A percentile compares a stretch with the other conserved stretches of the same genome.
Evolutionary conservation across 805 yeast genomes (phyloP).

Genomic region (Starmerella apicola): DNA sequence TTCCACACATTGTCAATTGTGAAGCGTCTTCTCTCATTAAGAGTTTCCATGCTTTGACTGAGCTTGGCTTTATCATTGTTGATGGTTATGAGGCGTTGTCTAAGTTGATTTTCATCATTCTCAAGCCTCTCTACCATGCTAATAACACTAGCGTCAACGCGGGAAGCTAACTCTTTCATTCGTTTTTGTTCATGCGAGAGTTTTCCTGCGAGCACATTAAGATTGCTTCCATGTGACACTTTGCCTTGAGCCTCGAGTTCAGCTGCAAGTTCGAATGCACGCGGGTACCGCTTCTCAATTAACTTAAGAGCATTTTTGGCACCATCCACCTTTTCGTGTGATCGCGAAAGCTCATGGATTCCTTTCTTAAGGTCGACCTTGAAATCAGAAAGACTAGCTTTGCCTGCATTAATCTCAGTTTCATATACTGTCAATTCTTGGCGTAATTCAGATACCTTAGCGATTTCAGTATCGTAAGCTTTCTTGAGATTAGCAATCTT

Average conservation of each 20-base stretch:
- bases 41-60: slow-evolving; percentile 69
- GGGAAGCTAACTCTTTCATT: slow-evolving; percentile 8
- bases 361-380: slow-evolving; percentile 13
- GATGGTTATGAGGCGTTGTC: slow-evolving; percentile 11
- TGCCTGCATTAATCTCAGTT: not conserved
- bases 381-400: slow-evolving; percentile 6
- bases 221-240: slow-evolving; percentile 1
- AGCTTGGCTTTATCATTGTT: slow-evolving; percentile 76
- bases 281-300: slow-evolving; percentile 7
- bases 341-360: slow-evolving; percentile 5
- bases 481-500: slow-evolving; percentile 5
- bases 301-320: slow-evolving; percentile 1
- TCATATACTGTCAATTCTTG: slow-evolving; percentile 8
- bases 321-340: not conserved
- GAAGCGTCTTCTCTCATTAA: slow-evolving; percentile 74
- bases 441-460: slow-evolving; percentile 2
- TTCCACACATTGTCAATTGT: slow-evolving; percentile 76
- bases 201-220: slow-evolving; percentile 3
- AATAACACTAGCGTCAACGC: slow-evolving; percentile 16
- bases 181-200: slow-evolving; percentile 13
- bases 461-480: slow-evolving; percentile 2
- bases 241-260: not conserved
- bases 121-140: slow-evolving; percentile 17
- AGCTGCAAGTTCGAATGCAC: slow-evolving; percentile 7
- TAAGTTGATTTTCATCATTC: slow-evolving; percentile 14